These are phyloP conservation scores for Blastomyces percursus DNA, from an alignment of 2,329 filamentous ascomycete species.

Conservation along the genomic window DNA sequence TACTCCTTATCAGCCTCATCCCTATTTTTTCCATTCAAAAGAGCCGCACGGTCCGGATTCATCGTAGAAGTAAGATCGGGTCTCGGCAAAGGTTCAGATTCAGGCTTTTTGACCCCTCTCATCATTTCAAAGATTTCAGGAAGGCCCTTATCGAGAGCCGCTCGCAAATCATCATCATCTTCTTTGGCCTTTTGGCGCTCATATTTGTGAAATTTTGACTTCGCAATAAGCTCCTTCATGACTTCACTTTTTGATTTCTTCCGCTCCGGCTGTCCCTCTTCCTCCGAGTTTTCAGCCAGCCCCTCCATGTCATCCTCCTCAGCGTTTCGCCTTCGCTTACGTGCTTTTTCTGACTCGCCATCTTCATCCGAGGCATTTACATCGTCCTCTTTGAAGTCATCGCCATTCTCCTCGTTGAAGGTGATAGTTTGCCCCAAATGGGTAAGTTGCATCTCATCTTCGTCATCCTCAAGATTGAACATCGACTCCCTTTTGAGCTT, in stretches of 20 bases:
- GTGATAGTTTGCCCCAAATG: conserved; percentile 69
- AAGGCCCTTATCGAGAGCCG: conserved; percentile 74
- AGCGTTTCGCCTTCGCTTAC: conserved; percentile 41
- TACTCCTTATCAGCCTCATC: conserved; percentile 73
- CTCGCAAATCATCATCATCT: conserved; percentile 78
- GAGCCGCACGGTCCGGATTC: conserved; percentile 52
- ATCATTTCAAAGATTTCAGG: conserved; percentile 64
- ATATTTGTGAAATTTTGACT: conserved; percentile 91
- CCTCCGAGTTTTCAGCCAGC: conserved; percentile 25
- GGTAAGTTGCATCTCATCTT: conserved; percentile 59
- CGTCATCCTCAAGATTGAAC: conserved; percentile 84
- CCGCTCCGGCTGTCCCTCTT: conserved; percentile 57
- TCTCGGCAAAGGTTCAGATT: conserved; percentile 37
- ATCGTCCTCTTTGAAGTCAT: conserved; percentile 74
- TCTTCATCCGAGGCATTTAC: conserved; percentile 49
- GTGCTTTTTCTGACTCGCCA: conserved; percentile 45
- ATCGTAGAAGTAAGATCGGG: conserved; percentile 36
- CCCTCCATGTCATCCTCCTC: conserved; percentile 33
- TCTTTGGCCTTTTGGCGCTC: conserved; percentile 88
- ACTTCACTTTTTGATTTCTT: conserved; percentile 96
- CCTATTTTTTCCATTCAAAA: conserved; percentile 51
- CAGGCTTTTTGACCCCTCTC: conserved; percentile 45
- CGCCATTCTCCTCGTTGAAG: conserved; percentile 45
- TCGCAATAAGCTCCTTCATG: conserved; percentile 95
- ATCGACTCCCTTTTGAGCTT: conserved; percentile 64